Evolutionary conservation across 345 rosid species (phyloP).

Genomic region (Conringia planisiliqua): DNA sequence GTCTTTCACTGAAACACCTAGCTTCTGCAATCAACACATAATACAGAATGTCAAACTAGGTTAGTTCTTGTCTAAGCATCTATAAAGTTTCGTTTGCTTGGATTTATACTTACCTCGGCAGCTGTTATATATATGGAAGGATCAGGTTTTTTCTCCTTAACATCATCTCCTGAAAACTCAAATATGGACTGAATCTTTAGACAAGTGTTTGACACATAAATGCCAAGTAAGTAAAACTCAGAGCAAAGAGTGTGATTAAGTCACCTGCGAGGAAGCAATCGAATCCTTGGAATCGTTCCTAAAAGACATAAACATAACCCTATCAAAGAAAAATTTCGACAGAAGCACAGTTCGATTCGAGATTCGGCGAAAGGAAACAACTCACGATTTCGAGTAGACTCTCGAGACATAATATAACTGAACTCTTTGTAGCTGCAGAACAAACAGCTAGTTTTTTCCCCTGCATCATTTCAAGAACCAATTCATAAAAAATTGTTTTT

Average conservation of each 20-base stretch:
- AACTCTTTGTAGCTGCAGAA: conserved; percentile 98
- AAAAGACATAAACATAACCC: conserved; percentile 6
- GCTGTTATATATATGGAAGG: conserved; percentile 84
- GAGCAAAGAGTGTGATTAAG: not conserved
- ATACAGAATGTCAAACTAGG: not conserved
- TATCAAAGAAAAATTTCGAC: not conserved
- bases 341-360: not conserved
- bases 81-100: not conserved
- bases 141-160: conserved; percentile 93
- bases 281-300: conserved; percentile 84
- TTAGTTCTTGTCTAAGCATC: not conserved
- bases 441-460: conserved; percentile 82
- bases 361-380: not conserved
- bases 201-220: conserved; percentile 1
- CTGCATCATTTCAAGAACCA: conserved; percentile 38
- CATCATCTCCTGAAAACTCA: conserved; percentile 73
- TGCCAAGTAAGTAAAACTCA: not conserved
- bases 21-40: conserved; percentile 46
- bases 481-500: not conserved
- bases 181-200: not conserved
- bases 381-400: conserved; percentile 75
- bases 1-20: conserved; percentile 64
- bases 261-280: conserved; percentile 97
- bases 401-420: conserved; percentile 87
- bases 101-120: conserved; percentile 46